A percentile compares a stretch with the other conserved stretches of the same genome.
phyloP scores from a whole-genome alignment of 352 stramenopile genomes.

The Phytophthora idaei region DNA sequence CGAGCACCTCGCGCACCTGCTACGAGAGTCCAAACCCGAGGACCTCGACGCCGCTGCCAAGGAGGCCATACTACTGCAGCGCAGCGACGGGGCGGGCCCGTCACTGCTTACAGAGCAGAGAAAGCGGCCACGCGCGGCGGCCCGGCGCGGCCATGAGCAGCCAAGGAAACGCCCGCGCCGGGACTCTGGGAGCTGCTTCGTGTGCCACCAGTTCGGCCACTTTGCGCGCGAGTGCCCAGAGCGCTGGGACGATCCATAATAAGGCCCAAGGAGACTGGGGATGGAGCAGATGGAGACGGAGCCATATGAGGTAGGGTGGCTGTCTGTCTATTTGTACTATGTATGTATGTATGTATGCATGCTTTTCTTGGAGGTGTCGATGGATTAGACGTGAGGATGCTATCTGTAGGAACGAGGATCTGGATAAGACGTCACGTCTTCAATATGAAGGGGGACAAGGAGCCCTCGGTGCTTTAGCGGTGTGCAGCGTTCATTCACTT shows the following conservation, averaged over 20 bases:
- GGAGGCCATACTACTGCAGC: conserved; percentile 30
- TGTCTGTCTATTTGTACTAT: background rate
- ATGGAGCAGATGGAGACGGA: background rate
- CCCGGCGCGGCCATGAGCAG: conserved; percentile 4
- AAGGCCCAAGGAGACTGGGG: background rate
- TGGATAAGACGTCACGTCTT: conserved; percentile 27
- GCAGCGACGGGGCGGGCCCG: conserved; percentile 23
- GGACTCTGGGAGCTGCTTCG: conserved; percentile 21
- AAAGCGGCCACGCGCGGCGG: conserved; percentile 3
- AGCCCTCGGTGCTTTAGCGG: conserved; percentile 15
- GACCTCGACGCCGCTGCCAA: conserved; percentile 29
- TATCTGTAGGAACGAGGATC: conserved; percentile 22
- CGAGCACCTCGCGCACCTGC: conserved; percentile 19
- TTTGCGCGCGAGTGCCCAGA: conserved; percentile 32
- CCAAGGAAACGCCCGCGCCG: conserved; percentile 24
- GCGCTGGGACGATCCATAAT: conserved; percentile 24
- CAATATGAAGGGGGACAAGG: conserved; percentile 10
- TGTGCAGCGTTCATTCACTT: conserved; percentile 16
- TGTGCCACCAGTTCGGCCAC: conserved; percentile 29
- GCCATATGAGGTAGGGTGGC: conserved; percentile 7
- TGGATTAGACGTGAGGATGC: conserved; percentile 13
- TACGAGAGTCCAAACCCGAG: conserved; percentile 24
- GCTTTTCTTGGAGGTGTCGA: conserved; percentile 11
- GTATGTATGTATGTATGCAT: background rate
- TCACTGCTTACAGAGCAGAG: conserved; percentile 14